These are phyloP conservation scores for Neurospora sp. DNA, from an alignment of 495 filamentous ascomycete species.

Conservation along the genomic window DNA sequence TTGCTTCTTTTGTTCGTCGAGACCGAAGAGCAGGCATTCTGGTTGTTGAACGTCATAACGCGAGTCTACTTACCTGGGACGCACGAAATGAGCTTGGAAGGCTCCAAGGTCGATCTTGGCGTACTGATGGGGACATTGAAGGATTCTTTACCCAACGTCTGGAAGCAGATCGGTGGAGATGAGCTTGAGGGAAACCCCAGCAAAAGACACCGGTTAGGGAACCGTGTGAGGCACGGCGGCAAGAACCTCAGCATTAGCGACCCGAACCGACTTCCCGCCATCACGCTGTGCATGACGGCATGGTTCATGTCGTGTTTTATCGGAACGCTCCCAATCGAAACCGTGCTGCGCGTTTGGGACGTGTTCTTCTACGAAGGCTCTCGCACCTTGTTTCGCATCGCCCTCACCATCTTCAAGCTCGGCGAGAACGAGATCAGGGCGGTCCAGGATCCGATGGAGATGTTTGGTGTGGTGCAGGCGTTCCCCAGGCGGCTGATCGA, in stretches of 20 bases:
- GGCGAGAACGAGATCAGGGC: conserved; percentile 73
- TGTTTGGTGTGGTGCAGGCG: conserved; percentile 91
- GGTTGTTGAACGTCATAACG: conserved; percentile 90
- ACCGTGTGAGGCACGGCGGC: conserved; percentile 22
- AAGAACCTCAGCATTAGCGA: conserved; percentile 23
- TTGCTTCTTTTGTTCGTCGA: conserved; percentile 84
- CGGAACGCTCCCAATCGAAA: conserved; percentile 83
- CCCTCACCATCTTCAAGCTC: conserved; percentile 85
- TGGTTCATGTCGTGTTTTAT: conserved; percentile 99
- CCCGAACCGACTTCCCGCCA: conserved; percentile 62
- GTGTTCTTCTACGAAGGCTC: conserved; percentile 91
- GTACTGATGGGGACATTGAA: conserved; percentile 80
- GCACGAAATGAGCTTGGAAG: conserved; percentile 84
- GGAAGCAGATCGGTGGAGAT: conserved; percentile 78
- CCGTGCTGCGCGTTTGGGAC: conserved; percentile 88
- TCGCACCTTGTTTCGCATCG: conserved; percentile 89
- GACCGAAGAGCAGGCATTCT: conserved; percentile 83
- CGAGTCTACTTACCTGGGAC: conserved; percentile 81
- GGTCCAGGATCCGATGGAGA: conserved; percentile 85
- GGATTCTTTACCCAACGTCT: conserved; percentile 76
- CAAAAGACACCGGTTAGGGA: conserved; percentile 23
- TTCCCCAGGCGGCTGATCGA: conserved; percentile 75
- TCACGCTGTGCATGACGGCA: conserved; percentile 86
- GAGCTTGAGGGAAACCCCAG: conserved; percentile 45
- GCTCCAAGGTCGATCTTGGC: conserved; percentile 88